These are phyloP conservation scores for Fusarium sarcochroum DNA, from an alignment of 2,329 filamentous ascomycete genomes.

Conservation along the genomic window DNA sequence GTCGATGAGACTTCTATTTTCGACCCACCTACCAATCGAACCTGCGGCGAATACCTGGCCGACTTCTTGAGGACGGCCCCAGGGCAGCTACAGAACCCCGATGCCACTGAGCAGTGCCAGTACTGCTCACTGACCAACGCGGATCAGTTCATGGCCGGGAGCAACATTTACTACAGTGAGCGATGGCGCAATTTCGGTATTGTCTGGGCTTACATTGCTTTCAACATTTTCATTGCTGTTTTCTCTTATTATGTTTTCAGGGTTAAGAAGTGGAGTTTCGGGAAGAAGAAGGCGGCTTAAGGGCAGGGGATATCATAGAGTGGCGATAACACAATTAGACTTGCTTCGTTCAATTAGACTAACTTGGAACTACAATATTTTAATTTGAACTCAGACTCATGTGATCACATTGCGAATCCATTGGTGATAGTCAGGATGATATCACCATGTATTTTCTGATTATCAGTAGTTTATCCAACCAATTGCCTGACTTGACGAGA, in stretches of 20 bases:
- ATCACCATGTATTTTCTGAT: background rate
- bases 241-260: slow-evolving; percentile 36
- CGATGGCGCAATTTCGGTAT: slow-evolving; percentile 39
- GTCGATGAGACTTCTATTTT: slow-evolving; percentile 72
- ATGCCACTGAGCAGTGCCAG: slow-evolving; percentile 13
- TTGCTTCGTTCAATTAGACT: too few relatives aligned
- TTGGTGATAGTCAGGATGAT: background rate
- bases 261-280: slow-evolving; percentile 41
- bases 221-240: slow-evolving; percentile 36
- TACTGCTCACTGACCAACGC: slow-evolving; percentile 32
- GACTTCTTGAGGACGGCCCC: slow-evolving; percentile 60
- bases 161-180: slow-evolving; percentile 33
- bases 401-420: too few relatives aligned
- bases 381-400: background rate
- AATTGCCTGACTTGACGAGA: background rate
- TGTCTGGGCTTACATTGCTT: slow-evolving; percentile 36
- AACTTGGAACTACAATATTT: too few relatives aligned
- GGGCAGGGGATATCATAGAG: background rate
- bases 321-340: too few relatives aligned
- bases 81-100: slow-evolving; percentile 32
- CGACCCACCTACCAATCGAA: slow-evolving; percentile 66
- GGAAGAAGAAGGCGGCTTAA: slow-evolving; percentile 37
- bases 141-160: slow-evolving; percentile 37
- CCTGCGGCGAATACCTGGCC: slow-evolving; percentile 65
- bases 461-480: background rate